Percentiles rank a stretch among this genome's conserved stretches.
Evolutionary conservation across 2,329 filamentous ascomycete genomes (phyloP).

Genomic region (Paramyrothecium sp.): DNA sequence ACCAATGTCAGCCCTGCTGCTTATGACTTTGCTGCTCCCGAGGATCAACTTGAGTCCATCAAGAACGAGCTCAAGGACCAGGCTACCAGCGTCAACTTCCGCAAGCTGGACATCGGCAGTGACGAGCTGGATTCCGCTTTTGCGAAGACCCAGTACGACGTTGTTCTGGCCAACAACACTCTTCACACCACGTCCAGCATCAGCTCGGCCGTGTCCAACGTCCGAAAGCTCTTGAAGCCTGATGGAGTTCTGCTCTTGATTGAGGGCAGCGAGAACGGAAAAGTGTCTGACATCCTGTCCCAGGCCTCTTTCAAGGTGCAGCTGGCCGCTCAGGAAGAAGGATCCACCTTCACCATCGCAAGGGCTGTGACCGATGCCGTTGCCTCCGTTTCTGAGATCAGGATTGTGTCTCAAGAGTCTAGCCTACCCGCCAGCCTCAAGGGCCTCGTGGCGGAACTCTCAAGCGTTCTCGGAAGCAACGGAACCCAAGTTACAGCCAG

Average conservation of each 20-base stretch:
- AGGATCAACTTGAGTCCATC: neutral
- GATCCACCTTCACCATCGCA: constrained; percentile 3
- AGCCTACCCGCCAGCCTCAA: neutral
- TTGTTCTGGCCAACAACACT: neutral
- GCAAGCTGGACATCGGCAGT: neutral
- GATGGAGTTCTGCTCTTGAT: constrained; percentile 1
- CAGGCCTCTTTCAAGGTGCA: constrained; percentile 6
- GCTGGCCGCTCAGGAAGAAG: neutral
- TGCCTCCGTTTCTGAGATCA: neutral
- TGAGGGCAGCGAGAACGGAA: neutral
- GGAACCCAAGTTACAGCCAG: neutral
- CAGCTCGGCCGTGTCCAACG: neutral
- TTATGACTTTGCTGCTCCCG: neutral
- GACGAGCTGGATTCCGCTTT: neutral
- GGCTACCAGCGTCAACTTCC: neutral
- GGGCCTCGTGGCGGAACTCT: neutral
- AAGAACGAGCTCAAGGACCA: neutral
- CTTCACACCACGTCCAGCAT: neutral
- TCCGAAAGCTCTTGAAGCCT: neutral
- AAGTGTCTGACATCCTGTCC: neutral
- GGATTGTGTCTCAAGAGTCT: neutral
- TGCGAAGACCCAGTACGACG: neutral
- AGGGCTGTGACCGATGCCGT: neutral
- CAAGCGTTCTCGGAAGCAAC: neutral
- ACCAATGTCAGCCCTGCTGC: neutral